A percentile compares a stretch with the other conserved stretches of the same genome.
Conservation (phyloP, 495 filamentous ascomycete species). For the Aspergillus diversus region DNA sequence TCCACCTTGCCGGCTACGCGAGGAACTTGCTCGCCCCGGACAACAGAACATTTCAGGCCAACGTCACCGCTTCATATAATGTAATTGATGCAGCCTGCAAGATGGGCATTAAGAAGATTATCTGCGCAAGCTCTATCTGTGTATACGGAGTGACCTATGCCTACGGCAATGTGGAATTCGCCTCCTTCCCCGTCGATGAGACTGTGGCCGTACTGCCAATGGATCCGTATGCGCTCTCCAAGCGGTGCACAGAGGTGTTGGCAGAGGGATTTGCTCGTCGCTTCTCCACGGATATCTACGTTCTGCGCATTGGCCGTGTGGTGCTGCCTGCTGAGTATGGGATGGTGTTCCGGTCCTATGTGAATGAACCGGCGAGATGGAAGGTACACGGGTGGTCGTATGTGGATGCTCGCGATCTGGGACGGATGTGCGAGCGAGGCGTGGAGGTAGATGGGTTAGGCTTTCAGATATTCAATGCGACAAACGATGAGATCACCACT, state of each 20-base stretch:
- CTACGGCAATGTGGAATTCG: constrained; percentile 57
- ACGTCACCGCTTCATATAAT: constrained; percentile 58
- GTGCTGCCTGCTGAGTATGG: constrained; percentile 61
- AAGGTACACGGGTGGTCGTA: constrained; percentile 64
- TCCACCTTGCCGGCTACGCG: constrained; percentile 62
- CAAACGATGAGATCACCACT: constrained; percentile 60
- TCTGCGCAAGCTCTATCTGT: not conserved
- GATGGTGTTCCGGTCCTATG: constrained; percentile 52
- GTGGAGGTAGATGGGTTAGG: constrained; percentile 55
- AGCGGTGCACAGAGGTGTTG: constrained; percentile 58
- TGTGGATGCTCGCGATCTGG: constrained; percentile 61
- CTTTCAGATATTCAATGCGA: constrained; percentile 65
- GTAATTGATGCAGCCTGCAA: not conserved
- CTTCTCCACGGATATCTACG: constrained; percentile 60
- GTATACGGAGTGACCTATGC: constrained; percentile 6
- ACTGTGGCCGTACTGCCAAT: constrained; percentile 53
- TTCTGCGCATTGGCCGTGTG: constrained; percentile 58
- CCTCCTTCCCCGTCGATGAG: constrained; percentile 58
- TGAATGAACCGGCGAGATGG: constrained; percentile 51
- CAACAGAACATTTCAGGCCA: constrained; percentile 56
- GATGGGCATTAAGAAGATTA: not conserved
- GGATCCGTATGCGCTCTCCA: constrained; percentile 60
- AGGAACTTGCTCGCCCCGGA: constrained; percentile 64
- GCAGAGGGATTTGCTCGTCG: constrained; percentile 55
- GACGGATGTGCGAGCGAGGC: constrained; percentile 43